Evolutionary conservation across 78 protist genomes (phyloP).

Genomic region (slime mould (Dictyostelium discoideum)): DNA sequence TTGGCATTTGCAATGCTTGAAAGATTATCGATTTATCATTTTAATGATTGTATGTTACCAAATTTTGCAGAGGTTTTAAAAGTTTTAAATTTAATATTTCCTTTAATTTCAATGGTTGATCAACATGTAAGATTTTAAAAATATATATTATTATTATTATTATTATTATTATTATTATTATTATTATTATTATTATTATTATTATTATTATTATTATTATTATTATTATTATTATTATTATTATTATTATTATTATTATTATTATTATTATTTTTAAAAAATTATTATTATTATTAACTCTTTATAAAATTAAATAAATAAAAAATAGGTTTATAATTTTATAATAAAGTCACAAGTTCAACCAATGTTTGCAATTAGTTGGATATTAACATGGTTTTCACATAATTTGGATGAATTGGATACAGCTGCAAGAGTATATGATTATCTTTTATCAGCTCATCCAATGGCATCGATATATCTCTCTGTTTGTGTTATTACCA

Average conservation of each 20-base stretch:
- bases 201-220: neutral
- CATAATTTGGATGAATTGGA: constrained; percentile 74
- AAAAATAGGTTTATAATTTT: constrained; percentile 26
- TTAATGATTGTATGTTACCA: constrained; percentile 60
- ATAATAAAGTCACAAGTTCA: constrained; percentile 52
- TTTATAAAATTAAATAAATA: neutral
- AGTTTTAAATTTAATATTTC: constrained; percentile 38
- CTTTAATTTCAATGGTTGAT: constrained; percentile 32
- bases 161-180: neutral
- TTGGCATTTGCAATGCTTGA: constrained; percentile 73
- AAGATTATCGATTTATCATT: constrained; percentile 64
- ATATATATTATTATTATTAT: neutral
- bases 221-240: neutral
- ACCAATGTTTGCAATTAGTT: constrained; percentile 77
- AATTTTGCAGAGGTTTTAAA: constrained; percentile 42
- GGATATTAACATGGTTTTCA: constrained; percentile 85
- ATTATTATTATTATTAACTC: neutral
- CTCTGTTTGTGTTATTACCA: constrained; percentile 33
- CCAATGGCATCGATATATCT: constrained; percentile 64
- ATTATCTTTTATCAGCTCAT: constrained; percentile 59
- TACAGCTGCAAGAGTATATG: constrained; percentile 48
- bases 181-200: constrained; percentile 1
- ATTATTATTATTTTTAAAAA: neutral
- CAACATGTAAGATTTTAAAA: constrained; percentile 1
- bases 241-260: neutral